phyloP scores from a whole-genome alignment of 305 asterid species.

The Withania somnifera region DNA sequence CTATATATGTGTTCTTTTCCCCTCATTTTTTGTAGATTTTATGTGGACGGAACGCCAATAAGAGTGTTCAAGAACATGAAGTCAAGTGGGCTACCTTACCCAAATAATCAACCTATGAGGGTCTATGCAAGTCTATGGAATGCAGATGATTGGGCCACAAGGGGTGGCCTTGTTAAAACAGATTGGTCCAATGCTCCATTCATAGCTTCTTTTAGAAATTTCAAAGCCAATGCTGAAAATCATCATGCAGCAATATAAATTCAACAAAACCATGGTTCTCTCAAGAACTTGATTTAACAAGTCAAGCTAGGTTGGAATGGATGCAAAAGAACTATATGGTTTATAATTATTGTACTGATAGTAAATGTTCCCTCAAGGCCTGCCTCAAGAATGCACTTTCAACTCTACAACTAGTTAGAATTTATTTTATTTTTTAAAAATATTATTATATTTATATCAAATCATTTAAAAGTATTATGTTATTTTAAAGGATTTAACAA shows the following conservation, averaged over 20 bases:
- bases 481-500: neutral
- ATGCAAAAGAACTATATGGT: slow-evolving; percentile 23
- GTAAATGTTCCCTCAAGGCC: slow-evolving; percentile 22
- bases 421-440: no score
- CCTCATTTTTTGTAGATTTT: neutral
- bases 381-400: slow-evolving; percentile 19
- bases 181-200: slow-evolving; percentile 22
- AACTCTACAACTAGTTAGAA: neutral
- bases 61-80: slow-evolving; percentile 15
- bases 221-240: slow-evolving; percentile 4
- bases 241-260: slow-evolving; percentile 10
- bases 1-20: neutral
- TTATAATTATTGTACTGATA: slow-evolving; percentile 27
- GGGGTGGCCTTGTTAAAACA: slow-evolving; percentile 14
- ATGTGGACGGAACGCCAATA: slow-evolving; percentile 14
- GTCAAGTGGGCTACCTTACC: slow-evolving; percentile 8
- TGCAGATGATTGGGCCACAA: slow-evolving; percentile 26
- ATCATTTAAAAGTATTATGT: neutral
- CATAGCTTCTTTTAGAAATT: slow-evolving; percentile 2
- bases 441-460: no score
- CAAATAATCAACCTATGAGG: slow-evolving; percentile 14
- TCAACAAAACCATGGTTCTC: slow-evolving; percentile 13
- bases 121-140: slow-evolving; percentile 19
- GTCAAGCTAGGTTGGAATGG: slow-evolving; percentile 19
- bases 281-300: slow-evolving; percentile 13